Conservation (phyloP, 1,284 basidiomycete species). For the Wolfiporia cocos region DNA sequence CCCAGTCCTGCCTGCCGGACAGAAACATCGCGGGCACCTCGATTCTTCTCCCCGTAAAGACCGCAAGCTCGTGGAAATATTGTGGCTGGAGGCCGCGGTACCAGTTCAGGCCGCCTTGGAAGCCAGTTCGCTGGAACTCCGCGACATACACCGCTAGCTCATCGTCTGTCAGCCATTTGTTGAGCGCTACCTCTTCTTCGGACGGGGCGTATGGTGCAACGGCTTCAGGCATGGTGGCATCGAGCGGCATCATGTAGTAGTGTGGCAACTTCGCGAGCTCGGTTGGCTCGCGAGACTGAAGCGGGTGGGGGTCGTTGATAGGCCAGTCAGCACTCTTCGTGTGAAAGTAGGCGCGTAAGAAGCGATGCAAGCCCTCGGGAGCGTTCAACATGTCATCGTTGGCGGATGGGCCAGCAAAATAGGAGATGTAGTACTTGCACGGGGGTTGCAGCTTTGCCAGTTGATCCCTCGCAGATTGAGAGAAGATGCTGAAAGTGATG, state of each 20-base stretch:
- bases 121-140: constrained; percentile 48
- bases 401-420: constrained; percentile 42
- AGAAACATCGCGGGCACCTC: constrained; percentile 49
- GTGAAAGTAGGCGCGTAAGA: constrained; percentile 54
- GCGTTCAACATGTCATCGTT: constrained; percentile 37
- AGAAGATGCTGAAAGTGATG: constrained; percentile 6
- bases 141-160: constrained; percentile 43
- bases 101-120: constrained; percentile 56
- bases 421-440: constrained; percentile 51
- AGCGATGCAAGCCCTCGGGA: constrained; percentile 39
- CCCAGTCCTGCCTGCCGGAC: constrained; percentile 52
- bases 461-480: constrained; percentile 13
- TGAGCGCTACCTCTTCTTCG: constrained; percentile 19
- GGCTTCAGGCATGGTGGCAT: constrained; percentile 46
- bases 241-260: constrained; percentile 59
- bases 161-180: constrained; percentile 42
- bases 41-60: constrained; percentile 32
- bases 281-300: constrained; percentile 26
- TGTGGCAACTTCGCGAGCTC: constrained; percentile 41
- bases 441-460: constrained; percentile 42
- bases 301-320: constrained; percentile 33
- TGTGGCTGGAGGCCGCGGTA: constrained; percentile 34
- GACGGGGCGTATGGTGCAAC: constrained; percentile 27
- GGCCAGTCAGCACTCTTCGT: constrained; percentile 54
- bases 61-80: constrained; percentile 13